A percentile compares a stretch with the other conserved stretches of the same genome.
Evolutionary conservation across 257 asterid genomes (phyloP).

Genomic region (Przewalskia tangutica): DNA sequence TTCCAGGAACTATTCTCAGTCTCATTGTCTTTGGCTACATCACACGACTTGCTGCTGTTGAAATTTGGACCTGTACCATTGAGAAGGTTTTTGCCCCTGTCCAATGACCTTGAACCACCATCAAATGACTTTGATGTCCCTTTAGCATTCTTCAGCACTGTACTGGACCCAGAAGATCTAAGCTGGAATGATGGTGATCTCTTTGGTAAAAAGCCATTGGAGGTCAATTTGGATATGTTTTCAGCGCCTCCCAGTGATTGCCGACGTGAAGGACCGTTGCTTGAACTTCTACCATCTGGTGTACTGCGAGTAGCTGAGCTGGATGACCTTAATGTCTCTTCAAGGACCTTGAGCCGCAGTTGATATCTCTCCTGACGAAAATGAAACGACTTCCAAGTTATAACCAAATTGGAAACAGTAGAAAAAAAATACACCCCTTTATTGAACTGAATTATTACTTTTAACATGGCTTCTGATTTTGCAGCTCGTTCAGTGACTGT

Average conservation of each 20-base stretch:
- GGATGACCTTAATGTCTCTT: constrained; percentile 80
- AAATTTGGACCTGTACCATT: constrained; percentile 83
- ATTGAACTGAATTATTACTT: constrained; percentile 31
- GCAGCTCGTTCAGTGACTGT: constrained; percentile 78
- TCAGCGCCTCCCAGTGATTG: constrained; percentile 83
- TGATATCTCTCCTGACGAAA: constrained; percentile 70
- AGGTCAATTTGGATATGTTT: neutral
- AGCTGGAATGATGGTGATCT: constrained; percentile 84
- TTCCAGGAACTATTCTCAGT: constrained; percentile 52
- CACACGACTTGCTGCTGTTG: constrained; percentile 82
- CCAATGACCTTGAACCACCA: constrained; percentile 84
- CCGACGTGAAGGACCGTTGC: constrained; percentile 79
- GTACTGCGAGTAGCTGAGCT: constrained; percentile 45
- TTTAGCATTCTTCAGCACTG: constrained; percentile 85
- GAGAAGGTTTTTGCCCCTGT: constrained; percentile 71
- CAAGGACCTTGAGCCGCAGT: constrained; percentile 69
- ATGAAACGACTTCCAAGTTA: neutral
- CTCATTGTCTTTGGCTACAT: constrained; percentile 71
- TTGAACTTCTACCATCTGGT: constrained; percentile 59
- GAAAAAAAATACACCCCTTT: neutral
- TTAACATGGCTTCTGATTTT: constrained; percentile 78
- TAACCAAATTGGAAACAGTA: neutral
- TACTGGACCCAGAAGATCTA: constrained; percentile 79
- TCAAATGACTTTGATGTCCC: constrained; percentile 96
- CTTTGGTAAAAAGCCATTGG: constrained; percentile 83